Conservation (phyloP, 2,329 filamentous ascomycete genomes). For the Verticillium isaacii region DNA sequence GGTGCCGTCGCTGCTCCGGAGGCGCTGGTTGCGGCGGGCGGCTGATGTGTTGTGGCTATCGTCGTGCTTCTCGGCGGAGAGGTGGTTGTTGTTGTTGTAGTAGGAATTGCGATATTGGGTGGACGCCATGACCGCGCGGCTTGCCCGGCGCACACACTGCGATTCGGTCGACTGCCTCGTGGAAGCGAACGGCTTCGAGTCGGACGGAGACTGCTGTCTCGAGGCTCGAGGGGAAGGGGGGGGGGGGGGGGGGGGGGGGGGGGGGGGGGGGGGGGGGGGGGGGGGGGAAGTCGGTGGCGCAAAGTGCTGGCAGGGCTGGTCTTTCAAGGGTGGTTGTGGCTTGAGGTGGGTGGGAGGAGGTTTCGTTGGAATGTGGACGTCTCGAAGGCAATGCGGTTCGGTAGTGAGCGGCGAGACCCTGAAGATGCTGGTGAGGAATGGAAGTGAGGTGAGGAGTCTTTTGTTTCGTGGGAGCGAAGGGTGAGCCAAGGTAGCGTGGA, state of each 20-base stretch:
- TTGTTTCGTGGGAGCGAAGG: not conserved
- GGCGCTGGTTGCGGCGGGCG: conserved; percentile 43
- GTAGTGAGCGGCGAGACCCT: not conserved
- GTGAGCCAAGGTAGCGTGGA: not conserved
- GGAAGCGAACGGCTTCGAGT: not conserved
- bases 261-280: not conserved
- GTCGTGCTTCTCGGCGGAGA: conserved; percentile 34
- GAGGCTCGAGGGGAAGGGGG: not conserved
- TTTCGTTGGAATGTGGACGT: not conserved
- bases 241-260: not conserved
- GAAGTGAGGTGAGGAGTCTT: not conserved
- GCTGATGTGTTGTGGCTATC: conserved; percentile 27
- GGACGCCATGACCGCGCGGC: conserved; percentile 36
- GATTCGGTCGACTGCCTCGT: conserved; percentile 4
- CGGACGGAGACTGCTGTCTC: not conserved
- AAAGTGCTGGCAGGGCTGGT: not conserved
- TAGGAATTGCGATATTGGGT: conserved; percentile 51
- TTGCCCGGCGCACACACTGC: not conserved
- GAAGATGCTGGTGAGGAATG: not conserved
- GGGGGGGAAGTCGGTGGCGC: not conserved
- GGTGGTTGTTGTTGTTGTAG: conserved; percentile 32
- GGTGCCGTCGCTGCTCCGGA: conserved; percentile 80
- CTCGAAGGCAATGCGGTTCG: not conserved
- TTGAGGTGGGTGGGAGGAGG: not conserved
- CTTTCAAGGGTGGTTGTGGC: not conserved